Evolutionary conservation across 2,329 filamentous ascomycete species (phyloP), one percentile per base, ranked within the genome.

Genomic region (Exophiala mesophila): DNA sequence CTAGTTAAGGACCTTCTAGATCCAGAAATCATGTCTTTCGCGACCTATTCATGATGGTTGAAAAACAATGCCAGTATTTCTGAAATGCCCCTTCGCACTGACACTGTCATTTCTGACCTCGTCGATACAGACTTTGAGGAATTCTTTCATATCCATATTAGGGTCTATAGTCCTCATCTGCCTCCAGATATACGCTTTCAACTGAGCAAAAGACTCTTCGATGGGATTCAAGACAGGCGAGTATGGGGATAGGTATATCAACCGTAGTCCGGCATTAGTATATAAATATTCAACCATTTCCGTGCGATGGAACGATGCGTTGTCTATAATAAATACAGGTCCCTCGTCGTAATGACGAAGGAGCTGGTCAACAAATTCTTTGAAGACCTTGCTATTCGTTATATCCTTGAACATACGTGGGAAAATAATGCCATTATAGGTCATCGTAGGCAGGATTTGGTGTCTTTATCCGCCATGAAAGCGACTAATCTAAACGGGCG

Each of bases 221-320:
- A 65, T 63, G 17, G 56, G 60, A 47, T 64, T 65, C 5, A 64
- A 50, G 47, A 62, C 55, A 19, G 58, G 62, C 28, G 56, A 64
- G 47, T 64, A 65, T 20, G 55, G 60, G 24, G 61, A 56, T 26
- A 65, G 40, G 52, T 58, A 63, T 29, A 57, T 23, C 13, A 63
- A 52, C 52, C 57, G 55, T 24, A 64, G 59, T 33, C 60, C 57
- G 30, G 55, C 56, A 5, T 58, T 46, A 29, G 39, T 24, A 46
- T 59, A 64, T 52, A 64, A 49, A 45, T 60, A 37, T 37, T 53
- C 12, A 21, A 63, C 42, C 33, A 52, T 47, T 16, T 62, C 54
- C 13, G 48, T 56, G 38, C 49, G 52, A 35, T 60, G 50, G 32
- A 55, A 59, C 8, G 49, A 59, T 19, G 52, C 55, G 46, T 60